Base-by-base conservation (phyloP, 2,329 filamentous ascomycete genomes). In the Byssochlamys sp. region DNA sequence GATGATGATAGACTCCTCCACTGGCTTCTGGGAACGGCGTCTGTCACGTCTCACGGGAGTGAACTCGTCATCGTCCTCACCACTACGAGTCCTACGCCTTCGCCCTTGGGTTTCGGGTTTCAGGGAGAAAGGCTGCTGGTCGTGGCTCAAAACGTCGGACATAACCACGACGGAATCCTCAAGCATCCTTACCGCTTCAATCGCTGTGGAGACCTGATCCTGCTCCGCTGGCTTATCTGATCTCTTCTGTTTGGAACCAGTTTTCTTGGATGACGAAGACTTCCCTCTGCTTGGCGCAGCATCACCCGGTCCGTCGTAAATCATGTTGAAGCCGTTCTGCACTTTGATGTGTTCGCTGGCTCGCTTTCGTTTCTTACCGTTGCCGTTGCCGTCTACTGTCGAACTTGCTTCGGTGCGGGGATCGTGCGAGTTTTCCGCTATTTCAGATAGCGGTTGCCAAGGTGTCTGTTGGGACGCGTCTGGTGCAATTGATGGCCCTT, bases 31-130 rank as follows among this genome's bases (percentile, higher is more conserved):
- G 27, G 58, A 52, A 12, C 56, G 54, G 11, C 28, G 35, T 56
- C 62, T 64, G 49, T 59, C 48, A 11, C 28, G 35, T 57, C 61
- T 64, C 49, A 59, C 50, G 25, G 60, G 62, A 19, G 59, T 62
- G 45, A 68, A 70, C 2, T 69, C 67, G 19, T 63, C 64, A 53
- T 70, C 67, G n/a, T 68, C 66, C 28, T 70, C 65, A 29, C 67
- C 65, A 19, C 67, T 65, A 24, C 57, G 59, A 35, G 53, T 25
- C 11, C 45, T 55, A 19, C 27, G 53, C 45, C 54, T 63, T 45
- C 45, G 59, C 63, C 27, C n/a, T 5, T 29, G 11, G 24, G 3
- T 35, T 3, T 39, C 54, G 52, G 12, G 35, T 35, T 39, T 26
- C 52, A 45, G n/a, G 53, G 48, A 27, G 27, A 24, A 24, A 6